Percentiles rank a stretch among this genome's conserved stretches.
These are phyloP conservation scores for Melanogaster broomeanus DNA, from an alignment of 768 basidiomycete species.

Conservation along the genomic window DNA sequence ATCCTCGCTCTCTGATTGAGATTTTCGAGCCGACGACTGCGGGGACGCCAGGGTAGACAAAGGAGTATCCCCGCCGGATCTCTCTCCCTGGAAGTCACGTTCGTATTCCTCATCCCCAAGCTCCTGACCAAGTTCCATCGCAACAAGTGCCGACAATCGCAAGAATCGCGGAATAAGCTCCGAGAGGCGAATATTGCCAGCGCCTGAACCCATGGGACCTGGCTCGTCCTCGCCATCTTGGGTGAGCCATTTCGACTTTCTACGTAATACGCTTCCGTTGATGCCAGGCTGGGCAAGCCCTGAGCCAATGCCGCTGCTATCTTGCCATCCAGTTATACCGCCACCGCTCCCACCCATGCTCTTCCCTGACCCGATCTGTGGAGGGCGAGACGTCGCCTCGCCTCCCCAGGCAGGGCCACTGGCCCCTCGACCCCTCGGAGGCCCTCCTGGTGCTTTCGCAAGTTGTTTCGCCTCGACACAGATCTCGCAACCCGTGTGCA, in stretches of 20 bases:
- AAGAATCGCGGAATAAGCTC: constrained; percentile 73
- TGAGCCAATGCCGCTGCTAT: constrained; percentile 72
- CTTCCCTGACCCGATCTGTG: constrained; percentile 19
- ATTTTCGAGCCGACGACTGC: constrained; percentile 15
- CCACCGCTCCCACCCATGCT: constrained; percentile 37
- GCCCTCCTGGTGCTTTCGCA: constrained; percentile 27
- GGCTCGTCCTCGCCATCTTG: constrained; percentile 21
- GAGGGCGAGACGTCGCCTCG: constrained; percentile 21
- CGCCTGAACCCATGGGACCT: constrained; percentile 37
- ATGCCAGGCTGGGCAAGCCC: constrained; percentile 61
- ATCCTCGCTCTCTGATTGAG: constrained; percentile 40
- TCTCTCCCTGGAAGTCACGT: constrained; percentile 29
- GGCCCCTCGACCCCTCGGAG: constrained; percentile 18
- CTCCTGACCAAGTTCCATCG: constrained; percentile 75
- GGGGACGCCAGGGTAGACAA: constrained; percentile 14
- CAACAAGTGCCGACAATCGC: constrained; percentile 75
- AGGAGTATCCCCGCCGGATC: constrained; percentile 19
- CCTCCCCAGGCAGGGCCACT: constrained; percentile 27
- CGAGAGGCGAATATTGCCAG: constrained; percentile 63
- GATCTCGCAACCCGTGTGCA: constrained; percentile 73
- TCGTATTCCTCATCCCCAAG: constrained; percentile 55
- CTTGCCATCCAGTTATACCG: constrained; percentile 72
- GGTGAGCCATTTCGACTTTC: constrained; percentile 38
- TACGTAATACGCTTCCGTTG: constrained; percentile 59
- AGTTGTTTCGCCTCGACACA: constrained; percentile 63